Base-by-base conservation (phyloP, 805 yeast species). In the Cyberlindnera lachancei region DNA sequence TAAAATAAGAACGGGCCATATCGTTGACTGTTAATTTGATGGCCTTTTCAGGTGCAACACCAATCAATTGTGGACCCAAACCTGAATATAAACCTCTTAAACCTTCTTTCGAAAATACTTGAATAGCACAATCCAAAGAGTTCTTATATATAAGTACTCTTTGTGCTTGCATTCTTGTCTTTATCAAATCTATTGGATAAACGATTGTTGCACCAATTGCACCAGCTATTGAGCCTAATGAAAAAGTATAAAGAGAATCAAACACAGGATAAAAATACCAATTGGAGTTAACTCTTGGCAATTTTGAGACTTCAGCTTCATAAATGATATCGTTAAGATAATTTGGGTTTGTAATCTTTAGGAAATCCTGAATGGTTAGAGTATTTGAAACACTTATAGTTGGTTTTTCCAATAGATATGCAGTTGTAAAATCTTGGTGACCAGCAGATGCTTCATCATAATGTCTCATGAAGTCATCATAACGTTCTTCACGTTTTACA, bases 11-110 rank as follows among this genome's bases (percentile, higher is more conserved):
- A 49, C 97, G 73, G 36, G 87, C 78, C 35, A 83, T 63, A 55
- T 90, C 98, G 59, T 90, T 90, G 24, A 90, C 94, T 0, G 97
- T 88, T 44, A 90, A 73, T 61, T 90, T 90, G 51, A 90, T 90
- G 27, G 97, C 97, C 65, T 90, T 90, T 58, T 90, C 98, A 3
- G 98, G 98, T 0, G 97, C 97, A 31, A 90, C 97, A 45, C 98
- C 98, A 30, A 92, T 75, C 50, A 90, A 66, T 60, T 92, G 97
- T 13, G 97, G 96, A 8, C 85, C 83, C 31, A 90, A 66, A 34
- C 98, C 98, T 5, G 95, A 80, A 59, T 90, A 90, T 36, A 90
- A 69, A 7, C 97, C 97, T 46, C 67, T 63, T 30, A 81, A 50
- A 31, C 96, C 96, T 61, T 90, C 97, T 40, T 70, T 67, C 26